A percentile compares a stretch with the other conserved stretches of the same genome.
Evolutionary conservation across 208 protist genomes (phyloP).

Genomic region (Leptomonas pyrrhocoris): DNA sequence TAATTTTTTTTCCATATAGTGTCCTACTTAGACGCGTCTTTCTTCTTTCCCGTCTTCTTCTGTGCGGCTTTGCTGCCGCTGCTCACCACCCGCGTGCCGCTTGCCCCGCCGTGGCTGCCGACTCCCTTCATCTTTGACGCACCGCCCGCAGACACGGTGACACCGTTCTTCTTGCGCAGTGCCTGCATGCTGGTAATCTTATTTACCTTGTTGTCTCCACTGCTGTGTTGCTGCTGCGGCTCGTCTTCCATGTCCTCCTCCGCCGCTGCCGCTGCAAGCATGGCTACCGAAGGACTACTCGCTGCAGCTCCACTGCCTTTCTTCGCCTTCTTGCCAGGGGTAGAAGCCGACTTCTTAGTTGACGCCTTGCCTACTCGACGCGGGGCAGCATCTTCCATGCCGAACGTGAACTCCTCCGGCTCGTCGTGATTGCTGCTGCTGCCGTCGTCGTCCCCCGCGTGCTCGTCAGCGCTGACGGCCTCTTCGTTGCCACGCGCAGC

Average conservation of each 20-base stretch:
- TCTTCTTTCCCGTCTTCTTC: constrained; percentile 33
- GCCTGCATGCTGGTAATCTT: constrained; percentile 46
- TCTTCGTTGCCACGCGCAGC: constrained; percentile 14
- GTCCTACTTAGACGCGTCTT: constrained; percentile 12
- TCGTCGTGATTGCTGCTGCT: constrained; percentile 30
- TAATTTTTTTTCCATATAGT: too few relatives aligned
- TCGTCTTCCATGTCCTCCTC: constrained; percentile 6
- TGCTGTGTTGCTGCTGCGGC: background rate
- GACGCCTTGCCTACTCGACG: constrained; percentile 29
- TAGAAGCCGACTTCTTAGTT: constrained; percentile 9
- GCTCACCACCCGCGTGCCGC: constrained; percentile 38
- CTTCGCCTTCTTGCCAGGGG: constrained; percentile 11
- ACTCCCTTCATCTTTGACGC: constrained; percentile 57
- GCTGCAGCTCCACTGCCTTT: background rate
- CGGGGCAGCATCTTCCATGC: constrained; percentile 53
- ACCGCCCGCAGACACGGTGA: constrained; percentile 25
- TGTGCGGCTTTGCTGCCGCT: constrained; percentile 38
- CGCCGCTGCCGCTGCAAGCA: background rate
- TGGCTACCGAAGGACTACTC: constrained; percentile 2
- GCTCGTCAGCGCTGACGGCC: background rate
- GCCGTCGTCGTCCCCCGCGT: constrained; percentile 10
- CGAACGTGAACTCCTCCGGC: constrained; percentile 78
- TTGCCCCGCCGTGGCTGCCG: constrained; percentile 15
- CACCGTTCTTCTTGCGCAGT: constrained; percentile 21
- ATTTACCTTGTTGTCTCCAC: background rate